Base-by-base conservation (phyloP, 2,329 filamentous ascomycete genomes). In the Phialemoniopsis sp. region DNA sequence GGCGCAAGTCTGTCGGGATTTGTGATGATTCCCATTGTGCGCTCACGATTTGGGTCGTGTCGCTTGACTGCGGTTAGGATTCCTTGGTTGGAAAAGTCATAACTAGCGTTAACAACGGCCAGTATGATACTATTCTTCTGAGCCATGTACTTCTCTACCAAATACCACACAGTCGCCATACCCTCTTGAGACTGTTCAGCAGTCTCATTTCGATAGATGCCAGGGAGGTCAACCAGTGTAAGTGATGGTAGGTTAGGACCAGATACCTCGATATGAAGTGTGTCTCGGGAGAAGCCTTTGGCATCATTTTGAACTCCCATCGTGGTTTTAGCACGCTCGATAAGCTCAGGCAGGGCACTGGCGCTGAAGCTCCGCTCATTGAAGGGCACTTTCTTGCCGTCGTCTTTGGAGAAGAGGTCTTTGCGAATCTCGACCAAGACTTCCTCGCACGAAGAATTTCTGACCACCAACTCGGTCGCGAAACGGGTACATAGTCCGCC, bases 141-240 rank as follows among this genome's bases (percentile, higher is more conserved):
- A n/a, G 56, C 51, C 64, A 85, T 79, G 51, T 85, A 86, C 1
- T 55, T 54, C 5, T 68, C 51, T 3, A 78, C 68, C 7, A 81
- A 58, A 1, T 66, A 55, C n/a, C 58, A 44, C 14, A 80, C 69
- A 4, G 70, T 46, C 5, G 63, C 50, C 3, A 68, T 62, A 35
- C 72, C 70, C 2, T 52, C 49, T 4, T 50, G 53, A 4, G 64
- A 63, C 41, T 76, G 67, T 3, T 63, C 53, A 26, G 66, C 65
- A 4, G 62, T 68, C 15, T 63, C 55, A 0, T 62, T 63, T 32
- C 71, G 64, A 36, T 75, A 72, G 15, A 81, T 57, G 2, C 77
- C 76, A 1, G 76, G 76, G 3, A 80, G 58, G 50, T 82, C 76
- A 10, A 81, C 73, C 14, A 81, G 63, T 0, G 76, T 80, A 16